A percentile compares a stretch with the other conserved stretches of the same genome.
phyloP scores from a whole-genome alignment of 179 eudicot species.

The Corrigiola litoralis region DNA sequence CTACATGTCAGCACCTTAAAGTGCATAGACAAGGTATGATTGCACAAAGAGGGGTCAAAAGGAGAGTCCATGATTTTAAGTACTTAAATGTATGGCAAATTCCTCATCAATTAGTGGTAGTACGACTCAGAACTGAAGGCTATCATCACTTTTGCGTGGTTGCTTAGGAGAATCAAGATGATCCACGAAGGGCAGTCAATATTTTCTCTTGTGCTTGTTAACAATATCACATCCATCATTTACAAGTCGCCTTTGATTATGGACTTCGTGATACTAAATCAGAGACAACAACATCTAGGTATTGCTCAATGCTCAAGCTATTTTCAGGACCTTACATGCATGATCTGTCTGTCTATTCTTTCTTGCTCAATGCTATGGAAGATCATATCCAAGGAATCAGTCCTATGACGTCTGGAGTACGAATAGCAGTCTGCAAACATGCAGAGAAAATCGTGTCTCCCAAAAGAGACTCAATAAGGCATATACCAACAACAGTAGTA shows the following conservation, averaged over 20 bases:
- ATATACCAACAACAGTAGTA: constrained; percentile 20
- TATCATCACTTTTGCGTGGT: neutral
- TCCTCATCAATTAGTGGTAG: neutral
- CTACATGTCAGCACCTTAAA: neutral
- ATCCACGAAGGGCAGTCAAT: neutral
- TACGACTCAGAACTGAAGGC: neutral
- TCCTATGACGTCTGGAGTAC: too few species aligned
- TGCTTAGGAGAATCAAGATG: neutral
- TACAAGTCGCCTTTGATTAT: neutral
- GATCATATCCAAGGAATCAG: neutral
- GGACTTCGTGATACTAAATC: neutral
- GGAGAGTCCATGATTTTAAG: neutral
- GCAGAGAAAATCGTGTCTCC: constrained; percentile 4
- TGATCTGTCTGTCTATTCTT: neutral
- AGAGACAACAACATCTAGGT: neutral
- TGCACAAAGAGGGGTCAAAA: neutral
- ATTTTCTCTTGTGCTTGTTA: neutral
- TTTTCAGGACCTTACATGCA: neutral
- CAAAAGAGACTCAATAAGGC: constrained; percentile 11
- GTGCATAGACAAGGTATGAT: neutral
- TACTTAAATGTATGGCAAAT: neutral
- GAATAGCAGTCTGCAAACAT: neutral
- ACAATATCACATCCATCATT: neutral
- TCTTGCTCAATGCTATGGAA: neutral
- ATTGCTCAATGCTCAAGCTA: neutral